Evolutionary conservation across 2,329 filamentous ascomycete species (phyloP).

Genomic region (Stagonosporopsis vannaccii): DNA sequence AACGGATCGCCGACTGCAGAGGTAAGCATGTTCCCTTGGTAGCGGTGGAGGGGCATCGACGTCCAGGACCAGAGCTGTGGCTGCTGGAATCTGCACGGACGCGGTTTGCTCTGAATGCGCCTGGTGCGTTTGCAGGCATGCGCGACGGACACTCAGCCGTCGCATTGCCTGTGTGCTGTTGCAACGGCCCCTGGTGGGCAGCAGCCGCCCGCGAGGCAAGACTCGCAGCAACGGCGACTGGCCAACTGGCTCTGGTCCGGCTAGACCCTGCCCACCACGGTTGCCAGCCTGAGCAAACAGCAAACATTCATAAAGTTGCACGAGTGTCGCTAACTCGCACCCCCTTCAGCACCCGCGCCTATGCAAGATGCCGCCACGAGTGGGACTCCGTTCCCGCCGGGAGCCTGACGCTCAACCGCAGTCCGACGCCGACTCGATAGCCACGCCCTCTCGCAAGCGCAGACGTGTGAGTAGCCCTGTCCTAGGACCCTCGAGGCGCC

Average conservation of each 20-base stretch:
- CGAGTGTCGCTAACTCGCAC: constrained; percentile 26
- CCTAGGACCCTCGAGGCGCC: background rate
- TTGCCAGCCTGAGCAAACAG: constrained; percentile 19
- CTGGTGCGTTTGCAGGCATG: background rate
- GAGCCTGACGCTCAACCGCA: constrained; percentile 44
- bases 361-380: constrained; percentile 42
- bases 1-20: background rate
- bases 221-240: constrained; percentile 15
- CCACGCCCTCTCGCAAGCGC: constrained; percentile 57
- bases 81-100: constrained; percentile 4
- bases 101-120: constrained; percentile 6
- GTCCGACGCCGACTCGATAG: constrained; percentile 53
- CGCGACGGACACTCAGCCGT: background rate
- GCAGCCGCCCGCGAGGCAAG: constrained; percentile 7
- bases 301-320: constrained; percentile 19
- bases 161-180: constrained; percentile 3
- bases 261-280: constrained; percentile 9
- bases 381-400: constrained; percentile 39
- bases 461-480: constrained; percentile 51
- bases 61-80: constrained; percentile 6
- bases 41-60: constrained; percentile 15
- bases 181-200: background rate
- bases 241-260: constrained; percentile 11
- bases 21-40: constrained; percentile 15
- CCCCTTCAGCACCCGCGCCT: constrained; percentile 18